Evolutionary conservation across 2,329 filamentous ascomycete species (phyloP), one percentile per base, ranked within the genome.

Genomic region (Cladosporium sp.): DNA sequence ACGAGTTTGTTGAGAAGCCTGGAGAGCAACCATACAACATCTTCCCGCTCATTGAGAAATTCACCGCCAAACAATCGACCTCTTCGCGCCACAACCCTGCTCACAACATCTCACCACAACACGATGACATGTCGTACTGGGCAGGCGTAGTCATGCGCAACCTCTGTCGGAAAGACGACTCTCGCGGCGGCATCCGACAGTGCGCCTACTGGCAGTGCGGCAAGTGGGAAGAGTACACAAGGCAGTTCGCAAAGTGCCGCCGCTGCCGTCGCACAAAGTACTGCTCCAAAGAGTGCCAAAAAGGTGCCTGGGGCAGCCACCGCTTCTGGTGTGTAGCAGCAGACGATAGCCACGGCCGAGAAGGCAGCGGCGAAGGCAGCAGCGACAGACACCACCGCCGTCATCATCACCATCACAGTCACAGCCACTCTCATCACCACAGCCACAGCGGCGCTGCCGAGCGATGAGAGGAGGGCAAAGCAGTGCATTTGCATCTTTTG

Each of bases 271-370:
- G 95, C 70, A 99, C 95, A 68, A 99, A 99, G 63, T 76, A 76
- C 69, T 99, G 95, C 88, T 97, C 93, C 86, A 99, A 99, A 80
- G 95, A 99, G 79, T 99, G 95, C 80, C 95, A 99, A 81, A 98
- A 98, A 84, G 96, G 92, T 72, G 96, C 95, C 11, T 99, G 95
- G 95, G 93, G 95, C 31, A 98, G 93, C 80, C 95, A 99, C 78
- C 89, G 95, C 67, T 96, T 98, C 80, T 99, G 95, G 95, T 99
- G 95, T 78, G 90, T 95, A 66, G 89, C 90, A 67, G 91, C 91
- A 18, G 85, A 85, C 64, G 73, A 75, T 29, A 65, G 69, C 53
- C 66, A 70, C 37, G 68, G 69, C 28, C 64, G 64, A 35, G 71
- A 70, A 52, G 52, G 50, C 35, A 50, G 49, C n/a, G 52, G 61